Conservation (phyloP, 1,139 yeast genomes). For the Trichomonascaceae sp. region DNA sequence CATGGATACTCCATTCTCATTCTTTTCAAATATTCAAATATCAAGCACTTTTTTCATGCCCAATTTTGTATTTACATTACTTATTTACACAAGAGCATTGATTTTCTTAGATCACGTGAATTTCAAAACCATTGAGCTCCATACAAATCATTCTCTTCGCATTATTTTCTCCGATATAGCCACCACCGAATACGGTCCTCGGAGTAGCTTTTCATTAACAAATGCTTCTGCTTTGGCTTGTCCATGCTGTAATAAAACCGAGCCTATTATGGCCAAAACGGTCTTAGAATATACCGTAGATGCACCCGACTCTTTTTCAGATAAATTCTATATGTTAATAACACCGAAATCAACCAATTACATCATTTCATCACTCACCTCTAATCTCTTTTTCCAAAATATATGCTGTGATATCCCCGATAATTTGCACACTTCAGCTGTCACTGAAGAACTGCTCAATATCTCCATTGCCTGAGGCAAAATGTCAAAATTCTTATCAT, state of each 20-base stretch:
- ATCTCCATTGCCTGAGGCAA: constrained; percentile 26
- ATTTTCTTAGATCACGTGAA: neutral
- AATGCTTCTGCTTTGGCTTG: constrained; percentile 32
- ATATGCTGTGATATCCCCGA: constrained; percentile 39
- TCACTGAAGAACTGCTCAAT: constrained; percentile 27
- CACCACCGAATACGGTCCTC: constrained; percentile 22
- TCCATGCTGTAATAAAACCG: constrained; percentile 67
- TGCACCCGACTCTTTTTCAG: constrained; percentile 10
- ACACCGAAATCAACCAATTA: neutral
- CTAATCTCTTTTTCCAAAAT: constrained; percentile 54
- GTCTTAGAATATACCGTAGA: constrained; percentile 57
- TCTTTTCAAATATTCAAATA: neutral
- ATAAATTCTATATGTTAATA: neutral
- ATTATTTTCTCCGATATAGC: constrained; percentile 13
- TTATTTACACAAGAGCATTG: neutral
- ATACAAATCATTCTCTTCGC: neutral
- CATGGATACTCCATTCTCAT: no score
- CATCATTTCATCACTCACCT: constrained; percentile 5
- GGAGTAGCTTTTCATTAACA: constrained; percentile 27
- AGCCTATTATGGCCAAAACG: constrained; percentile 74
- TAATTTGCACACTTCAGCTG: constrained; percentile 40
- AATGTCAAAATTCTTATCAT: constrained; percentile 54
- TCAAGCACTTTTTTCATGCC: neutral
- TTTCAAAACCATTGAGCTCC: no score
- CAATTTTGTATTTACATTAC: neutral